A percentile compares a stretch with the other conserved stretches of the same genome.
Conservation (phyloP, 2,329 filamentous ascomycete species). For the Myotisia sp. region DNA sequence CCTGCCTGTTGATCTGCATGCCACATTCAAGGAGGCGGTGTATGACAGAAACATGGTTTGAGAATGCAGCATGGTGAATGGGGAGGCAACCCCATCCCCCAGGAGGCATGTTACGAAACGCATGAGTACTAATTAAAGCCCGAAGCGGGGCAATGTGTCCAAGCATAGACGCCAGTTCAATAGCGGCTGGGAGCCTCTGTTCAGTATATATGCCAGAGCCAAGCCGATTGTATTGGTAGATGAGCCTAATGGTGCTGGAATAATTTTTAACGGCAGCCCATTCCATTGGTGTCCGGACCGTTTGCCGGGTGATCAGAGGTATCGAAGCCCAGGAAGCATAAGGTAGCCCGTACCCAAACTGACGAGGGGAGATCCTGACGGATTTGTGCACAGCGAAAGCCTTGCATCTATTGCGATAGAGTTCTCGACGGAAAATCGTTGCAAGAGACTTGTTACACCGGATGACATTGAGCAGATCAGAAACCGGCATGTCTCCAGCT, state of each 20-base stretch:
- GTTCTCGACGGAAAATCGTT: neutral
- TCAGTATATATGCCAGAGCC: neutral
- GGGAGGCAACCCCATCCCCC: neutral
- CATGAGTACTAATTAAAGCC: neutral
- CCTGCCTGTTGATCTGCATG: neutral
- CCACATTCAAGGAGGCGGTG: neutral
- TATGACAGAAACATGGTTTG: neutral
- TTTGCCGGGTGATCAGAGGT: neutral
- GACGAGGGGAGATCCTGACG: neutral
- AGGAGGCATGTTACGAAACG: neutral
- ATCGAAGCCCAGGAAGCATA: neutral
- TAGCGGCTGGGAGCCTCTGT: neutral
- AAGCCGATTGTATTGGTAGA: neutral
- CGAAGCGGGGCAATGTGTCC: neutral
- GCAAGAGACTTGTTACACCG: constrained; percentile 1
- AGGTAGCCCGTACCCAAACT: neutral
- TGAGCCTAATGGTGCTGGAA: neutral
- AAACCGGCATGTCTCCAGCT: neutral
- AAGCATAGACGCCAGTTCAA: constrained; percentile 2
- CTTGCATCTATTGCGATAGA: constrained; percentile 1
- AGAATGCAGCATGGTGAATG: constrained; percentile 1
- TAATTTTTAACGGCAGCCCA: constrained; percentile 1
- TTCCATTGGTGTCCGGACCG: neutral
- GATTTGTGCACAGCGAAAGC: neutral
- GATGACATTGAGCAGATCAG: neutral